phyloP scores from a whole-genome alignment of 163 green algal genomes.

The Chlamydomonas reinhardtii region DNA sequence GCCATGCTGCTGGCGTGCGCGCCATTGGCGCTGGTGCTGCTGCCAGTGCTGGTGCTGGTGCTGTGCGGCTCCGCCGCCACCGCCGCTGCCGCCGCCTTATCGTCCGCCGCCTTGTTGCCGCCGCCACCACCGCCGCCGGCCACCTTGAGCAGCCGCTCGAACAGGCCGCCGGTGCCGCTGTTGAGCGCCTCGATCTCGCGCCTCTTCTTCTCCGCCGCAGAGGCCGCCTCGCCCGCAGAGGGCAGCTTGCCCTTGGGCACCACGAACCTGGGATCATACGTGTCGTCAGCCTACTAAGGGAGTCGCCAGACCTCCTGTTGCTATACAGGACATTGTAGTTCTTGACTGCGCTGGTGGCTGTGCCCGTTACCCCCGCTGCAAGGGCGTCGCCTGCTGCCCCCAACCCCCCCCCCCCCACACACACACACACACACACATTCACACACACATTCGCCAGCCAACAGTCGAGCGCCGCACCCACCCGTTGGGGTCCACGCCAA shows the following conservation, averaged over 20 bases:
- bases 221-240: not conserved
- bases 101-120: not conserved
- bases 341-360: too few species aligned
- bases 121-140: conserved; percentile 31
- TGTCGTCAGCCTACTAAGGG: too few species aligned
- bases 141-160: conserved; percentile 49
- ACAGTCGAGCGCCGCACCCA: conserved; percentile 20
- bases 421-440: too few species aligned
- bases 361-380: too few species aligned
- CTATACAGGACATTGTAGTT: too few species aligned
- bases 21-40: not conserved
- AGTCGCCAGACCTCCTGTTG: too few species aligned
- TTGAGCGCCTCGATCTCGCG: conserved; percentile 20
- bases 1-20: too few species aligned
- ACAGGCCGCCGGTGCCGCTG: conserved; percentile 41
- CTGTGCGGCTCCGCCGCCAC: too few species aligned
- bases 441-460: too few species aligned
- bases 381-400: too few species aligned
- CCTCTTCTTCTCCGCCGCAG: conserved; percentile 13
- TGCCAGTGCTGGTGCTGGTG: not conserved
- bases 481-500: conserved; percentile 70
- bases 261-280: conserved; percentile 18
- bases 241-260: conserved; percentile 4
- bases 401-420: too few species aligned
- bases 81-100: not conserved